phyloP scores from a whole-genome alignment of 805 yeast species.

The Ogataea glucozyma region DNA sequence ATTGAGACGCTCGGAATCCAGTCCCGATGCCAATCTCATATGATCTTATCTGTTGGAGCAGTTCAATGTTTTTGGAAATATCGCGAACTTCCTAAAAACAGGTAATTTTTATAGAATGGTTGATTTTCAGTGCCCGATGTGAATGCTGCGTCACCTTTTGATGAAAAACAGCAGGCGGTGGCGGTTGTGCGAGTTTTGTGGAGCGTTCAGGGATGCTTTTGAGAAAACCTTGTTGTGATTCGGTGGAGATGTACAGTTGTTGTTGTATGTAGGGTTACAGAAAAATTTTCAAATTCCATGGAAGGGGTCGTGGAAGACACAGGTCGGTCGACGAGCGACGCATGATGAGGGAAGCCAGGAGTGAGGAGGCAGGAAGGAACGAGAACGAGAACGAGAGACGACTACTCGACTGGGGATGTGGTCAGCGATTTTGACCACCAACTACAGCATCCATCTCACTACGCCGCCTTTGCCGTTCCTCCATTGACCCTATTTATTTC shows the following conservation, averaged over 20 bases:
- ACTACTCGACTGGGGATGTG: no score
- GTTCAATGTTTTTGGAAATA: constrained; percentile 4
- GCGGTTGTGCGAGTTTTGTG: not conserved
- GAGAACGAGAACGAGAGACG: no score
- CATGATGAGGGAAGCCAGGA: no score
- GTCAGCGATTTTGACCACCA: no score
- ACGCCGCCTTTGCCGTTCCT: no score
- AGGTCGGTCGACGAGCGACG: constrained; percentile 18
- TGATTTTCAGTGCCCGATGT: constrained; percentile 1
- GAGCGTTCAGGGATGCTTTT: no score
- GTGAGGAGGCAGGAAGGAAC: no score
- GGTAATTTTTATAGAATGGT: not conserved
- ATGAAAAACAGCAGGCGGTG: not conserved
- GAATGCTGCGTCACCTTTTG: constrained; percentile 1
- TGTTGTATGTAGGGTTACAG: constrained; percentile 4
- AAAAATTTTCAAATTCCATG: constrained; percentile 9
- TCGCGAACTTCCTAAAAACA: constrained; percentile 10
- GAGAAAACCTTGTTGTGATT: no score
- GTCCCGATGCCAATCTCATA: constrained; percentile 24
- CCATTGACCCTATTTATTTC: no score
- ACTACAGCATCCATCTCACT: no score
- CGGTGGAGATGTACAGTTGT: no score
- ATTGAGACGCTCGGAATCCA: constrained; percentile 19
- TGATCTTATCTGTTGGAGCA: not conserved
- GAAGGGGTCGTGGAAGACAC: constrained; percentile 3